Conservation (phyloP, 441 rosid genomes). For the Aquilaria agallochum region DNA sequence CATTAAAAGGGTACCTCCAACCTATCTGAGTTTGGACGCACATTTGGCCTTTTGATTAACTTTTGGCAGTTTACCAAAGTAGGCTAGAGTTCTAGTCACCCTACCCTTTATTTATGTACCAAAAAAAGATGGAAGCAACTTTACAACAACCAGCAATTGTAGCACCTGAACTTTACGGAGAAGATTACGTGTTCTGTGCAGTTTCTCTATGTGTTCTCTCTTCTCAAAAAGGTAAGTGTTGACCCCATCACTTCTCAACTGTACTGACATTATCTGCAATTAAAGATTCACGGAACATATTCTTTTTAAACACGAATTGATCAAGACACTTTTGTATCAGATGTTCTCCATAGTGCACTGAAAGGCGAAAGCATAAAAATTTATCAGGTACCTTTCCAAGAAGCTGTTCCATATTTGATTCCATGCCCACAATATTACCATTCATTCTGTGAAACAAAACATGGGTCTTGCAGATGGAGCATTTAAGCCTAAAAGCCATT, state of each 20-base stretch:
- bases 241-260: slow-evolving; percentile 96
- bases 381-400: slow-evolving; percentile 65
- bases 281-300: slow-evolving; percentile 10
- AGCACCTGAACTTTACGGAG: slow-evolving; percentile 97
- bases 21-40: too few relatives aligned
- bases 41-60: too few relatives aligned
- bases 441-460: slow-evolving; percentile 73
- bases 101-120: too few relatives aligned
- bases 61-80: too few relatives aligned
- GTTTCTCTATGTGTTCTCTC: slow-evolving; percentile 96
- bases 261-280: slow-evolving; percentile 89
- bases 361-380: not conserved
- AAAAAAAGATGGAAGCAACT: too few relatives aligned
- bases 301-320: not conserved
- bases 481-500: too few relatives aligned
- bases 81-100: too few relatives aligned
- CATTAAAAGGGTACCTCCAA: too few relatives aligned
- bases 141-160: not conserved
- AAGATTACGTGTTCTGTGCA: slow-evolving; percentile 91
- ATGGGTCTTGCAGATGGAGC: too few relatives aligned
- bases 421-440: slow-evolving; percentile 96
- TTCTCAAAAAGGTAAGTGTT: slow-evolving; percentile 89
- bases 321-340: not conserved
- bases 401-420: slow-evolving; percentile 92
- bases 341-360: slow-evolving; percentile 1